These are phyloP conservation scores for Xylariales sp. DNA, from an alignment of 2,329 filamentous ascomycete species.

Conservation along the genomic window DNA sequence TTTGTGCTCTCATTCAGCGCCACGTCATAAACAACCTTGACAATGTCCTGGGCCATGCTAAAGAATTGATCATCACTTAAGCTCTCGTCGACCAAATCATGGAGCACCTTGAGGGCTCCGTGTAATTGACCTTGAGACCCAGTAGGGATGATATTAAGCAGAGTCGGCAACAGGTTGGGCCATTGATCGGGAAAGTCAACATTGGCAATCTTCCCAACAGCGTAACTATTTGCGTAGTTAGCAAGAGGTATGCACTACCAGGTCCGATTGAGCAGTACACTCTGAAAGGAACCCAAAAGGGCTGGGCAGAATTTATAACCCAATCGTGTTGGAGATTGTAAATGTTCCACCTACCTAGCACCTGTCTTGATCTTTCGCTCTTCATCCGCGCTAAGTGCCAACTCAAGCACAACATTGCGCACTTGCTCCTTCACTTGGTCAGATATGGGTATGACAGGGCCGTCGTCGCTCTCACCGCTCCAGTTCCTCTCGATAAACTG, in stretches of 20 bases:
- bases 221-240: conserved; percentile 42
- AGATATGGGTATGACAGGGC: conserved; percentile 57
- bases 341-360: no score
- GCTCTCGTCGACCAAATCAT: conserved; percentile 88
- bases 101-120: conserved; percentile 81
- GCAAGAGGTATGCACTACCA: conserved; percentile 3
- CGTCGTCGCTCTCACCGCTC: conserved; percentile 72
- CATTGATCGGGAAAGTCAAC: conserved; percentile 93
- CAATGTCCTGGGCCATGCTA: conserved; percentile 77
- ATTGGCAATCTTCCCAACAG: conserved; percentile 90
- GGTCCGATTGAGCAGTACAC: no score
- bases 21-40: conserved; percentile 78
- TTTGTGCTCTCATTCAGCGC: conserved; percentile 73
- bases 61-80: conserved; percentile 96
- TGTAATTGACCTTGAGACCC: conserved; percentile 79
- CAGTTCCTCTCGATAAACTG: conserved; percentile 82
- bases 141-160: conserved; percentile 72
- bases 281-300: no score
- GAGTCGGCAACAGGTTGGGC: conserved; percentile 79
- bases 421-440: conserved; percentile 72
- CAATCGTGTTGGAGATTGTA: no score
- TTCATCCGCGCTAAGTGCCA: conserved; percentile 68
- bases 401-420: conserved; percentile 68
- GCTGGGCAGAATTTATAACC: no score
- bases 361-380: conserved; percentile 84